phyloP scores from a whole-genome alignment of 768 basidiomycete genomes.

The Mycena sanguinolenta region DNA sequence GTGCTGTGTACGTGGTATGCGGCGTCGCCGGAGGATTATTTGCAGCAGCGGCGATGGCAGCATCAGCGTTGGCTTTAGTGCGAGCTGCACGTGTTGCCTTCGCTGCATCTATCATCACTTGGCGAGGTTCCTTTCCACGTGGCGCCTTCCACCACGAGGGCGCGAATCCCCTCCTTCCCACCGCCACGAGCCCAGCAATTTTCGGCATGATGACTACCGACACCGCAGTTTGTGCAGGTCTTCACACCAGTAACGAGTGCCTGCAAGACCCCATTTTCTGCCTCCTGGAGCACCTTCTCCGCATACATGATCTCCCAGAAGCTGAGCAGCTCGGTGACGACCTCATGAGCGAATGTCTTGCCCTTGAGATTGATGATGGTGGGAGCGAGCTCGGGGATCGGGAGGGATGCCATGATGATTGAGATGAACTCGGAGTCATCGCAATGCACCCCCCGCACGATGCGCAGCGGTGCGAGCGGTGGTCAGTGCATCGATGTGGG shows the following conservation, averaged over 20 bases:
- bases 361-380: slow-evolving; percentile 5
- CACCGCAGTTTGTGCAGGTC: slow-evolving; percentile 38
- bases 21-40: too few relatives aligned
- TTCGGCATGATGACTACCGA: slow-evolving; percentile 29
- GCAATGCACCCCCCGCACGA: neutral
- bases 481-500: slow-evolving; percentile 21
- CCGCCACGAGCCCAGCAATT: slow-evolving; percentile 46
- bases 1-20: too few relatives aligned
- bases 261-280: neutral
- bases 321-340: neutral
- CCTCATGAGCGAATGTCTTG: neutral
- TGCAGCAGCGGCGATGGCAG: neutral
- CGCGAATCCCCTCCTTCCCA: slow-evolving; percentile 41
- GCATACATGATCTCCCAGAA: neutral
- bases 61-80: neutral
- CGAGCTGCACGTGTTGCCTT: neutral
- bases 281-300: neutral
- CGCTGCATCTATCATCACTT: neutral
- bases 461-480: neutral
- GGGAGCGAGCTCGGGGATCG: slow-evolving; percentile 3
- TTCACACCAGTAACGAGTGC: neutral
- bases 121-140: too few relatives aligned
- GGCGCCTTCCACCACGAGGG: too few relatives aligned
- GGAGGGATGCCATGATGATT: slow-evolving; percentile 23
- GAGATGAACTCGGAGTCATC: slow-evolving; percentile 7